phyloP scores from a whole-genome alignment of 306 rosid genomes.

The Glycine tomentella region DNA sequence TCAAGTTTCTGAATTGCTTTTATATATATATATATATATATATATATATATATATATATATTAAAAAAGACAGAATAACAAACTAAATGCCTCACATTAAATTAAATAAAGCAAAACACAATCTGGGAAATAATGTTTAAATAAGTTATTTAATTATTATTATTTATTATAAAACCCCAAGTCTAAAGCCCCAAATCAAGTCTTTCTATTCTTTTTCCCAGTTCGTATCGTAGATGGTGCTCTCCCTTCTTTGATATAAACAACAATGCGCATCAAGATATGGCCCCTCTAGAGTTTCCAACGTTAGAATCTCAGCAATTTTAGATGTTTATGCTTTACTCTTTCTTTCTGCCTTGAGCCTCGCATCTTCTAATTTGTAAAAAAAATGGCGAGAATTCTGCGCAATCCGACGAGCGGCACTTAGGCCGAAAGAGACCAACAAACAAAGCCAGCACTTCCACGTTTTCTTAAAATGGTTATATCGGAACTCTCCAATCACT shows the following conservation, averaged over 20 bases:
- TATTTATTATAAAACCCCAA: neutral
- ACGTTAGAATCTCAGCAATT: neutral
- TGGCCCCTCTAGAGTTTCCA: neutral
- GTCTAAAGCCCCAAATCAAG: neutral
- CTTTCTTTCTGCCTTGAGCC: constrained; percentile 22
- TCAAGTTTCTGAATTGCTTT: neutral
- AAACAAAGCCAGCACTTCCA: neutral
- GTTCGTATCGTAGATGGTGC: neutral
- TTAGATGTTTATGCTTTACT: neutral
- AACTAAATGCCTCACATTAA: neutral
- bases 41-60: too few relatives aligned
- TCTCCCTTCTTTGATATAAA: neutral
- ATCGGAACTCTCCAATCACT: constrained; percentile 46
- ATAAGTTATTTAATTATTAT: neutral
- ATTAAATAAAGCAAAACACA: neutral
- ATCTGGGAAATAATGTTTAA: neutral
- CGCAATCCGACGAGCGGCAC: neutral
- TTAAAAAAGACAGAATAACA: neutral
- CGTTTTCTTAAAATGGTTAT: constrained; percentile 50
- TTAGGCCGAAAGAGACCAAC: neutral
- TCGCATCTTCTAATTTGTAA: too few relatives aligned
- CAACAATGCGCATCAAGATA: constrained; percentile 39
- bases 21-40: too few relatives aligned
- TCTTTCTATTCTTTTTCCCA: neutral
- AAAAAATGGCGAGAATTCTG: constrained; percentile 4